phyloP scores from a whole-genome alignment of 331 rosid genomes.

The Prunus yedoensis region DNA sequence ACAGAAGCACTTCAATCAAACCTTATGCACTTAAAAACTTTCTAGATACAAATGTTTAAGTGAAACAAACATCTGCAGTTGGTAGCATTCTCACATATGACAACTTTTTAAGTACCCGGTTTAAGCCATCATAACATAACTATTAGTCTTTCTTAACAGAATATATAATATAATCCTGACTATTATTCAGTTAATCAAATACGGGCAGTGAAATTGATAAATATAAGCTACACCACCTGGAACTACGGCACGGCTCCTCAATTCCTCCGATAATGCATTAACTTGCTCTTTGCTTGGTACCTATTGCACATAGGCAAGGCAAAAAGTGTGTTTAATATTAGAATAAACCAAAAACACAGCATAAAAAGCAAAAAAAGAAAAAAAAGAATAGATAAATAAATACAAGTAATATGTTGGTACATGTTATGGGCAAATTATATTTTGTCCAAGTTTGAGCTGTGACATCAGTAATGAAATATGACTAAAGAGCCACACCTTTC shows the following conservation, averaged over 20 bases:
- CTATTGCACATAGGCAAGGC: constrained; percentile 38
- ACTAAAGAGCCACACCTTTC: constrained; percentile 55
- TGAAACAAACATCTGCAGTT: background rate
- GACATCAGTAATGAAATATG: background rate
- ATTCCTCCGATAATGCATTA: constrained; percentile 72
- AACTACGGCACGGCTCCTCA: constrained; percentile 69
- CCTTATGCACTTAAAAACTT: background rate
- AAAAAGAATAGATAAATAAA: background rate
- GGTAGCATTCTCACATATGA: constrained; percentile 1
- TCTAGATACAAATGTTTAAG: constrained; percentile 2
- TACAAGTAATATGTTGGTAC: background rate
- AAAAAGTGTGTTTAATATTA: constrained; percentile 5
- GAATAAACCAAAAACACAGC: background rate
- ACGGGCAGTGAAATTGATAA: constrained; percentile 8
- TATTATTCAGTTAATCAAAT: background rate
- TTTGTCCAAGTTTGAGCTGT: constrained; percentile 1
- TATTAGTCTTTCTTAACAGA: background rate
- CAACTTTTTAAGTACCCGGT: background rate
- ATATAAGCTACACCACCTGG: constrained; percentile 61
- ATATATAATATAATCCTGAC: background rate
- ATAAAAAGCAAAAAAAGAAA: background rate
- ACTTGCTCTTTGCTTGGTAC: constrained; percentile 92
- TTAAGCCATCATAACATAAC: background rate
- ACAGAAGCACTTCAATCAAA: background rate
- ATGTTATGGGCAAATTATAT: background rate